Conservation (phyloP, 192 early-diverging fungal species). For the Spizellomyces sp. region DNA sequence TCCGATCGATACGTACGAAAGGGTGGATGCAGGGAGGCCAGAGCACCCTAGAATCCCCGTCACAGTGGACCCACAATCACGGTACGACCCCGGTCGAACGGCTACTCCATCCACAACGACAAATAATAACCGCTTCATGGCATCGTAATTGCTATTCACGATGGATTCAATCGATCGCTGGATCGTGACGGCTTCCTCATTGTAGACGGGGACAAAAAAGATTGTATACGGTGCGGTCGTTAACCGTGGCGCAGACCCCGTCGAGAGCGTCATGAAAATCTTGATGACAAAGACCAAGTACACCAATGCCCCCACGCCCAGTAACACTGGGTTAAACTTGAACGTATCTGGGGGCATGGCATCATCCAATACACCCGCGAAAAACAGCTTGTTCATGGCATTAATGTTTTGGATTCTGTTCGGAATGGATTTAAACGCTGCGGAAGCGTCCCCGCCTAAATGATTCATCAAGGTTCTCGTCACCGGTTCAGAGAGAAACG, state of each 20-base stretch:
- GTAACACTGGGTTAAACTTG: constrained; percentile 3
- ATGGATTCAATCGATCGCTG: constrained; percentile 7
- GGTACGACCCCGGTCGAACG: constrained; percentile 13
- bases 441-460: constrained; percentile 7
- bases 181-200: constrained; percentile 14
- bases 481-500: neutral
- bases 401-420: neutral
- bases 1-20: constrained; percentile 3
- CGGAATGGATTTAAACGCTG: neutral
- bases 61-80: constrained; percentile 8
- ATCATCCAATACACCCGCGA: constrained; percentile 13
- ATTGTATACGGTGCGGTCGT: constrained; percentile 4
- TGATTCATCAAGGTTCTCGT: constrained; percentile 5
- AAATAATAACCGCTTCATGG: neutral
- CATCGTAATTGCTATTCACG: constrained; percentile 4
- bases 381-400: constrained; percentile 20
- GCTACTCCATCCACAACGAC: constrained; percentile 18
- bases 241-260: neutral
- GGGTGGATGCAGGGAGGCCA: neutral
- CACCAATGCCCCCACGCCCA: neutral
- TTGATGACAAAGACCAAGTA: constrained; percentile 3
- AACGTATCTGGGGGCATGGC: neutral
- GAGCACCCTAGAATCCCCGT: constrained; percentile 10
- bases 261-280: constrained; percentile 19
- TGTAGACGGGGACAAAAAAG: constrained; percentile 16